Base-by-base conservation (phyloP, 768 basidiomycete genomes). In the Lactifluus volemus region DNA sequence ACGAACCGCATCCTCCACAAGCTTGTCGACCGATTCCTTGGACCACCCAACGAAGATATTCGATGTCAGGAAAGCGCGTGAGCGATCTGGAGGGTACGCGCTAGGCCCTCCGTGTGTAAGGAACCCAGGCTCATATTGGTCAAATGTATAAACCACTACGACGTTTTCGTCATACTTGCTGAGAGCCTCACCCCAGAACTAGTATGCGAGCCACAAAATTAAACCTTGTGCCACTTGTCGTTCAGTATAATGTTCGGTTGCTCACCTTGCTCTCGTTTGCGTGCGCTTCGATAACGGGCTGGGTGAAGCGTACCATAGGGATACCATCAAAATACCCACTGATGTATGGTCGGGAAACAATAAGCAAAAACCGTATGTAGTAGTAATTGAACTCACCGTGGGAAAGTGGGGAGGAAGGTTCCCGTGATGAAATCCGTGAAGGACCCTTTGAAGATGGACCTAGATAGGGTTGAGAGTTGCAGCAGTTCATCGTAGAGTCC, bases 401-500 rank as follows among this genome's bases (percentile, higher is more conserved):
- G 65, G 60, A 61, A 62, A 67, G 63, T 63, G 54, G 29, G 63
- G 56, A 0, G 74, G 73, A 1, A 61, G 75, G 1, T 71, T 64
- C 9, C 6, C 32, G 76, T 74, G 11, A 73, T 57, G 0, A 73
- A 56, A 47, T 68, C 61, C 11, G 78, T 73, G 2, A 81, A 67
- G 1, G 72, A 71, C 4, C 70, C 30, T 50, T 78, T 77, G 32
- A 70, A 71, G 10, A 75, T 66, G 0, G 76, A 76, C 1, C 58
- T 66, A 1, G 68, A 65, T n/a, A 78, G 42, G 14, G 64, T 58
- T 14, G 75, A 73, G 25, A 81, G 73, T 1, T 70, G 68, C 19
- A 80, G 60, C 62, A 81, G 78, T 5, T 70, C 73, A 51, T 81
- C 78, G 58, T 80, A 82, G 8, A 79, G 73, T 36, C 77, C 78